Conservation (phyloP, 805 yeast species). For the Sugiyamaella valdiviana region DNA sequence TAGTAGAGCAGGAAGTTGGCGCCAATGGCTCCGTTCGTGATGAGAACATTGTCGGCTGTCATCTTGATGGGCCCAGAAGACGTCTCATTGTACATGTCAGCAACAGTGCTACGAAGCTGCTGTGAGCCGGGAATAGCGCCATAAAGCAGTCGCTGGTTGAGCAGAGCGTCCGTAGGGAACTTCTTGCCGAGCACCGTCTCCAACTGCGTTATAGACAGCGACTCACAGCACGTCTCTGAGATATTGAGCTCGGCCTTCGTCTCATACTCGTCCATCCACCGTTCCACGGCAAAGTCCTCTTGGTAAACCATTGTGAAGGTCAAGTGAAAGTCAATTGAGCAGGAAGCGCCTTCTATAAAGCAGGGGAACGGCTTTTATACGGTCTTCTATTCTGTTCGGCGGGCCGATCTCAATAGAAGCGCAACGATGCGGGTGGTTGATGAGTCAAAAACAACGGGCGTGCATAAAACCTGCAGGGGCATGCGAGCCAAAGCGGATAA, state of each 20-base stretch:
- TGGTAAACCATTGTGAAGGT: conserved; percentile 23
- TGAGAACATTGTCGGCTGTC: conserved; percentile 36
- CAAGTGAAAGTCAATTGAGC: too few species aligned
- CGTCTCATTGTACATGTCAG: conserved; percentile 33
- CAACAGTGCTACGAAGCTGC: conserved; percentile 34
- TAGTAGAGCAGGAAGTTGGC: conserved; percentile 46
- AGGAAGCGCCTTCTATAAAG: too few species aligned
- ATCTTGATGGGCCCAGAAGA: conserved; percentile 16
- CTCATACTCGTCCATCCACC: conserved; percentile 49
- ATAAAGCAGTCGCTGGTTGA: conserved; percentile 35
- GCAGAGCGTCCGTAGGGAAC: conserved; percentile 25
- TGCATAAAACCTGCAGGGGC: too few species aligned
- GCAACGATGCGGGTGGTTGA: not conserved
- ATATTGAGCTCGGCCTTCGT: conserved; percentile 36
- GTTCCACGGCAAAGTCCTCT: conserved; percentile 43
- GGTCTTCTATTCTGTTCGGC: too few species aligned
- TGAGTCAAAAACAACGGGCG: too few species aligned
- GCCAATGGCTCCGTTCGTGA: conserved; percentile 53
- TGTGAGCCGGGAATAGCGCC: conserved; percentile 45
- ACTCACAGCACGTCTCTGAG: conserved; percentile 49
- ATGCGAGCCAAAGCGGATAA: not conserved
- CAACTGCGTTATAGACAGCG: conserved; percentile 39
- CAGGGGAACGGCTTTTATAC: too few species aligned
- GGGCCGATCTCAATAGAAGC: too few species aligned
- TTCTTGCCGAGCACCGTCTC: conserved; percentile 28